Conservation (phyloP, 2,329 filamentous ascomycete species). For the Ophiocordyceps unilateralis region DNA sequence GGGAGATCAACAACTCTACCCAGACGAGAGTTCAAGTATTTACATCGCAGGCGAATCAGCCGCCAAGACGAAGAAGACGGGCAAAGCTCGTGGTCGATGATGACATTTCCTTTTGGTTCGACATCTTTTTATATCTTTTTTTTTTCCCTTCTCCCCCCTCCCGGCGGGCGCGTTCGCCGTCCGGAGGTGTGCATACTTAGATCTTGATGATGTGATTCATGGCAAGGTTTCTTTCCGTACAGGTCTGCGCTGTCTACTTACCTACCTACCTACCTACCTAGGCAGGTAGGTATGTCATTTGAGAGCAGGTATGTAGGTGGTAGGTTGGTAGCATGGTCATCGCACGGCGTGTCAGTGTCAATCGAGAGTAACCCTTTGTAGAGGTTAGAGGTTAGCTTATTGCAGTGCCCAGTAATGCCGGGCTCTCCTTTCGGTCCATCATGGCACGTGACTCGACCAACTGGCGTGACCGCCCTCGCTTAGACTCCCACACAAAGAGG, state of each 20-base stretch:
- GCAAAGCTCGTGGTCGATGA: slow-evolving; percentile 9
- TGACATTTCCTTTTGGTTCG: not conserved
- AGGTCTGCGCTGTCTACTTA: too few species aligned
- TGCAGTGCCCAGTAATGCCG: too few species aligned
- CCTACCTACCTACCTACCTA: too few species aligned
- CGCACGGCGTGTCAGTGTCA: not conserved
- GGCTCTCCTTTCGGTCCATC: not conserved
- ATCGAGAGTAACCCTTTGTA: not conserved
- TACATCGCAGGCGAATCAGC: slow-evolving; percentile 22
- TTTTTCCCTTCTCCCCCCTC: too few species aligned
- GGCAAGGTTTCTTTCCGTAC: too few species aligned
- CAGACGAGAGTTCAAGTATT: slow-evolving; percentile 37
- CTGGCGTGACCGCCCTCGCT: slow-evolving; percentile 19
- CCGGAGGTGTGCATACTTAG: too few species aligned
- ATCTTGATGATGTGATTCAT: too few species aligned
- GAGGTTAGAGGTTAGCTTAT: too few species aligned
- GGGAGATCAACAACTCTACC: slow-evolving; percentile 66
- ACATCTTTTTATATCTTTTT: not conserved
- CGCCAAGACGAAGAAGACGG: slow-evolving; percentile 13
- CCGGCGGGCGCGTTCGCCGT: too few species aligned
- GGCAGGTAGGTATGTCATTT: too few species aligned
- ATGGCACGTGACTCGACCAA: not conserved
- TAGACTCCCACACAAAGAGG: slow-evolving; percentile 18
- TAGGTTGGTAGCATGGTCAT: too few species aligned
- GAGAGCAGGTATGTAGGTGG: too few species aligned